Conservation (phyloP, 257 asterid genomes). For the Solanum habrochaites region DNA sequence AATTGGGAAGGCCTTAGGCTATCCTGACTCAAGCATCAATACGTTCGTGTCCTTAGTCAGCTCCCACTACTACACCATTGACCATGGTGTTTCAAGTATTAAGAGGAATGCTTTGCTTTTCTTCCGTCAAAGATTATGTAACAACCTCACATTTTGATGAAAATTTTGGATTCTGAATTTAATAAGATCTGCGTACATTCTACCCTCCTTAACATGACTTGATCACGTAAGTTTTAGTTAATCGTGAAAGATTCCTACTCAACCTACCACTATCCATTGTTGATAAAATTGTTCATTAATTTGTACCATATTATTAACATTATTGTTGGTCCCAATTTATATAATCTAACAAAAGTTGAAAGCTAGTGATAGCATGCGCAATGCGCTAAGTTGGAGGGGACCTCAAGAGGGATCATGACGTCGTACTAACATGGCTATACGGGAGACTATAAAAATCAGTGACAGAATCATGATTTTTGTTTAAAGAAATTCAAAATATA, state of each 20-base stretch:
- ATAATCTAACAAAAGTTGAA: not conserved
- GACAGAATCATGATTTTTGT: too few species aligned
- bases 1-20: constrained; percentile 38
- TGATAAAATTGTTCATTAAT: not conserved
- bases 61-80: not conserved
- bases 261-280: not conserved
- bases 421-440: not conserved
- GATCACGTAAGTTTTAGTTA: too few species aligned
- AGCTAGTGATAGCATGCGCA: not conserved
- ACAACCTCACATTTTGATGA: too few species aligned
- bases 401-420: not conserved
- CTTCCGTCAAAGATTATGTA: too few species aligned
- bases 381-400: not conserved
- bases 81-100: too few species aligned
- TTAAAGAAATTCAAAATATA: not conserved
- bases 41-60: constrained; percentile 50
- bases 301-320: not conserved
- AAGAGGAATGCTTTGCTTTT: too few species aligned
- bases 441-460: too few species aligned
- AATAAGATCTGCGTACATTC: too few species aligned
- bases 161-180: too few species aligned
- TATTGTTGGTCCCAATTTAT: not conserved
- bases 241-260: not conserved
- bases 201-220: too few species aligned
- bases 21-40: constrained; percentile 24